Percentiles rank a stretch among this genome's conserved stretches.
phyloP scores from a whole-genome alignment of 139 green algal genomes.

The Tetradesmus lagerheimii region DNA sequence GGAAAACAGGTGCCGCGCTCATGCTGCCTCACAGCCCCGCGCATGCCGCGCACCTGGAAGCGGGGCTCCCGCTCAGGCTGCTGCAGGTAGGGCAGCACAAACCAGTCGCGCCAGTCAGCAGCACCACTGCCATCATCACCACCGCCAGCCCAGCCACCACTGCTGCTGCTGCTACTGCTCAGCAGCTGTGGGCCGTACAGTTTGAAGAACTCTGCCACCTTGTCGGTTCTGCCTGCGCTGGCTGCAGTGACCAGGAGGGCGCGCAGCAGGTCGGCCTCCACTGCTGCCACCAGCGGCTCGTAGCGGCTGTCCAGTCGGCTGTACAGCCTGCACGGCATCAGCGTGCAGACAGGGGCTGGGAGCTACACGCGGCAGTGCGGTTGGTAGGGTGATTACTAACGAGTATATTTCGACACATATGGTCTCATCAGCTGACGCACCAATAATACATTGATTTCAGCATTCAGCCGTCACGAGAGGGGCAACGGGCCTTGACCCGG shows the following conservation, averaged over 20 bases:
- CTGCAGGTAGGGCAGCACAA: slow-evolving; percentile 61
- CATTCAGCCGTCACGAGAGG: too few relatives aligned
- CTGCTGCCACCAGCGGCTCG: slow-evolving; percentile 46
- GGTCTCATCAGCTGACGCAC: too few relatives aligned
- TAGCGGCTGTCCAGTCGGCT: slow-evolving; percentile 52
- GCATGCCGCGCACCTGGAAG: slow-evolving; percentile 58
- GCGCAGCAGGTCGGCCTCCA: slow-evolving; percentile 58
- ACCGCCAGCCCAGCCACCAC: background rate
- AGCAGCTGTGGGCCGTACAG: slow-evolving; percentile 7
- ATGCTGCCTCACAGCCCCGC: background rate
- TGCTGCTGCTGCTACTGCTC: slow-evolving; percentile 29
- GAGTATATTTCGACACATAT: too few relatives aligned
- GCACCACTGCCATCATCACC: background rate
- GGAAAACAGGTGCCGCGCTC: too few relatives aligned
- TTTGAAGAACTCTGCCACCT: slow-evolving; percentile 41
- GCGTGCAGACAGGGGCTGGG: background rate
- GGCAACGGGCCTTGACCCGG: too few relatives aligned
- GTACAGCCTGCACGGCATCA: slow-evolving; percentile 51
- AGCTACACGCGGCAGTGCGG: background rate
- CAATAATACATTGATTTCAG: too few relatives aligned
- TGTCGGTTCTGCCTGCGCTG: slow-evolving; percentile 22
- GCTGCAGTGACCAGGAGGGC: slow-evolving; percentile 55
- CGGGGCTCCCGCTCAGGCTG: slow-evolving; percentile 53
- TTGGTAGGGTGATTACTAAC: too few relatives aligned
- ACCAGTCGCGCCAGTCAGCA: slow-evolving; percentile 63